Percentiles rank a stretch among this genome's conserved stretches.
Conservation (phyloP, 2,329 filamentous ascomycete species). For the Cucurbitaria berberidis region DNA sequence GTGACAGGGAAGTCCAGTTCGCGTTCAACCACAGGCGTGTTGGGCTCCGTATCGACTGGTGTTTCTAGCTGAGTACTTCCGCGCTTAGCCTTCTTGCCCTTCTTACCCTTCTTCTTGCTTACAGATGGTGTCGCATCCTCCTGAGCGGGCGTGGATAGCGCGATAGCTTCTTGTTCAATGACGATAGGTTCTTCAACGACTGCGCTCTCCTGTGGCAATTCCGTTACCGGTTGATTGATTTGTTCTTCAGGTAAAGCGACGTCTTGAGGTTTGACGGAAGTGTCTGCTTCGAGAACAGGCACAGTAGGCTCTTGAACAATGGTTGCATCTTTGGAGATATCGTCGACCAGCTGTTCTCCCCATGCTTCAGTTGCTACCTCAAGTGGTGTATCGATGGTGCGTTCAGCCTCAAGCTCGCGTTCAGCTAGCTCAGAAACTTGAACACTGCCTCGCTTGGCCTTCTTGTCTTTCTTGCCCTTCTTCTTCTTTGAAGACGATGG, state of each 20-base stretch:
- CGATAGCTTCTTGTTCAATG: not conserved
- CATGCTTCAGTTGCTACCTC: conserved; percentile 1
- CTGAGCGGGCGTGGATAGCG: not conserved
- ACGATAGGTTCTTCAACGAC: not conserved
- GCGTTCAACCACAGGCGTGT: conserved; percentile 8
- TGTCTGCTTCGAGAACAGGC: not conserved
- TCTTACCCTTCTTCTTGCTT: conserved; percentile 38
- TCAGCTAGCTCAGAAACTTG: conserved; percentile 10
- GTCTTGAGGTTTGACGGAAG: not conserved
- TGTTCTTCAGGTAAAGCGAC: not conserved
- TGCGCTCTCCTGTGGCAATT: not conserved
- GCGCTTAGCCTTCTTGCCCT: conserved; percentile 32
- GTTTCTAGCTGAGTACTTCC: conserved; percentile 22
- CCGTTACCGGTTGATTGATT: not conserved
- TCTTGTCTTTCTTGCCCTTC: conserved; percentile 35
- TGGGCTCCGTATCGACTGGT: conserved; percentile 9
- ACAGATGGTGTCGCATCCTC: conserved; percentile 9
- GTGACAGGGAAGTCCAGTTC: conserved; percentile 2
- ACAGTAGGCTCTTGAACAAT: not conserved
- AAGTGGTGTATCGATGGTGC: conserved; percentile 1
- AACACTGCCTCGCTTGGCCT: conserved; percentile 24
- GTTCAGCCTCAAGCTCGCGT: not conserved
- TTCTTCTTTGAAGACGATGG: conserved; percentile 28
- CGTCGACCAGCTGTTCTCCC: conserved; percentile 7
- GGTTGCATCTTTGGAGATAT: not conserved